Evolutionary conservation across 176 grass and related monocot species (phyloP).

Genomic region (Oryza punctata): DNA sequence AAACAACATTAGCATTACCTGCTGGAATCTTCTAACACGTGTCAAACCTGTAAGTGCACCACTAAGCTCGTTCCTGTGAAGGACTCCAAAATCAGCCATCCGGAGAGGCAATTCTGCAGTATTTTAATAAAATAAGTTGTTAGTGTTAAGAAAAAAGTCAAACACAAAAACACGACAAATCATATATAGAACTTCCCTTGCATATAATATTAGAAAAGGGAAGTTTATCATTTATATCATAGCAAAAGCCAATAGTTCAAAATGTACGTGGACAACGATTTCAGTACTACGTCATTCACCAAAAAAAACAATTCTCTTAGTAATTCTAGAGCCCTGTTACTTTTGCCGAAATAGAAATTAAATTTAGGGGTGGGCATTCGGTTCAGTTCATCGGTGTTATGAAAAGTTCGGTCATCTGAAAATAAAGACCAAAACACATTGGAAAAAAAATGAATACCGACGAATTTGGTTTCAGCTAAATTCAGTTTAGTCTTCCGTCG

Average conservation of each 20-base stretch:
- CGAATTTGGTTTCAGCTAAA: too few relatives aligned
- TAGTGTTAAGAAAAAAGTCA: neutral
- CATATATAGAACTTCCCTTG: neutral
- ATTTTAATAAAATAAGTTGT: conserved; percentile 21
- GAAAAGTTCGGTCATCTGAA: too few relatives aligned
- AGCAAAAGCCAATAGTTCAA: conserved; percentile 11
- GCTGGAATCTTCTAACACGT: conserved; percentile 98
- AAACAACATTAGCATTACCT: conserved; percentile 57
- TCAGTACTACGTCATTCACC: neutral
- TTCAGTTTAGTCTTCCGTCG: too few relatives aligned
- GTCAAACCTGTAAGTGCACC: conserved; percentile 98
- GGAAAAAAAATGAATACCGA: too few relatives aligned
- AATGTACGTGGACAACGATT: neutral
- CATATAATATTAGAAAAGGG: neutral
- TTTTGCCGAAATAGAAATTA: neutral
- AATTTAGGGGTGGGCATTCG: too few relatives aligned
- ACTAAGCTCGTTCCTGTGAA: conserved; percentile 95
- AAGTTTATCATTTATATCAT: neutral
- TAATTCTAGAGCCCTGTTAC: neutral
- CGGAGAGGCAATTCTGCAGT: conserved; percentile 92
- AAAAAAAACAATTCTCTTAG: conserved; percentile 13
- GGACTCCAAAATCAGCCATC: conserved; percentile 95
- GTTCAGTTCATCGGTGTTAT: too few relatives aligned
- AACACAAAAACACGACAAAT: neutral
- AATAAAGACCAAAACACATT: too few relatives aligned